phyloP scores from a whole-genome alignment of 2,329 filamentous ascomycete genomes.

The Sporothrix mexicana region DNA sequence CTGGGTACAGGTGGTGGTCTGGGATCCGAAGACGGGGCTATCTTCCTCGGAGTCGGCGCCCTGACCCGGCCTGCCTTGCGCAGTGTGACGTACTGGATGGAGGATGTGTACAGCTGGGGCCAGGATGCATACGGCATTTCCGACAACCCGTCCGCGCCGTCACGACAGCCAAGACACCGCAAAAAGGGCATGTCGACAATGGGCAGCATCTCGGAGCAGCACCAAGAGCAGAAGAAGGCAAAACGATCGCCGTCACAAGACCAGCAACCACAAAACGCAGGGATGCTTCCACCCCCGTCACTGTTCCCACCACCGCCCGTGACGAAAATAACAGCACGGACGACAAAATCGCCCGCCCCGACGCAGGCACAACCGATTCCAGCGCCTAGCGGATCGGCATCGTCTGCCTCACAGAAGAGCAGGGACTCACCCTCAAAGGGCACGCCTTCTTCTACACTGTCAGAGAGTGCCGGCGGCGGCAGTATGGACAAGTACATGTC shows the following conservation, averaged over 20 bases:
- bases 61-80: constrained; percentile 73
- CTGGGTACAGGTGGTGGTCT: constrained; percentile 73
- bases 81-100: constrained; percentile 83
- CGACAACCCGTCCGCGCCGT: constrained; percentile 74
- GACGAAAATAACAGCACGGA: constrained; percentile 37
- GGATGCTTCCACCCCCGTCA: constrained; percentile 16
- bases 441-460: constrained; percentile 22
- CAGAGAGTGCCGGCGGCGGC: constrained; percentile 39
- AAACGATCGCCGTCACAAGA: no score
- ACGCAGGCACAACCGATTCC: neutral
- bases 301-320: constrained; percentile 39
- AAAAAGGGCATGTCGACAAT: constrained; percentile 39
- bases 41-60: constrained; percentile 82
- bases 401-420: constrained; percentile 1
- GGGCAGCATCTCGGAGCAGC: constrained; percentile 35
- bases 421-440: constrained; percentile 30
- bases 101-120: constrained; percentile 84
- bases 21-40: constrained; percentile 75
- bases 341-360: constrained; percentile 26
- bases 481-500: constrained; percentile 63
- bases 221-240: constrained; percentile 14
- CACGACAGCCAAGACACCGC: constrained; percentile 52
- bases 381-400: neutral
- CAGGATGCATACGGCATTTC: constrained; percentile 83
- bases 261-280: neutral